Percentiles rank a stretch among this genome's conserved stretches.
phyloP scores from a whole-genome alignment of 2,329 filamentous ascomycete species.

The Monascus ruber region DNA sequence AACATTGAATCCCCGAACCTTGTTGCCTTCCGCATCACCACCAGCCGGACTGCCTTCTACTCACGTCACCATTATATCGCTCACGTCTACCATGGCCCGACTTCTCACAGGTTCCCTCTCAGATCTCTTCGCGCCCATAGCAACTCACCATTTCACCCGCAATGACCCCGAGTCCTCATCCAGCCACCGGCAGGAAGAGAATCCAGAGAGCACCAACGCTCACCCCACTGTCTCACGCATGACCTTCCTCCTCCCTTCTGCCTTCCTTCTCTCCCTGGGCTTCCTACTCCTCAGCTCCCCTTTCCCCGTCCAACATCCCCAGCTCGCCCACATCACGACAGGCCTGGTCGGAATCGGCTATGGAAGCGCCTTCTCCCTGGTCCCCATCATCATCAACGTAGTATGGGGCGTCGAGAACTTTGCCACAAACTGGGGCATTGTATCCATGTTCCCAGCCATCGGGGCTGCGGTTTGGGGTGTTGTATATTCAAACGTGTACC shows the following conservation, averaged over 20 bases:
- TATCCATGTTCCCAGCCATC: constrained; percentile 79
- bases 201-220: constrained; percentile 5
- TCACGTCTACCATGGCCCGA: constrained; percentile 81
- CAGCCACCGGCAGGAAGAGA: constrained; percentile 15
- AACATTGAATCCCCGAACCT: constrained; percentile 60
- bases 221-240: constrained; percentile 61
- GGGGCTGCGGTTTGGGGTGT: constrained; percentile 85
- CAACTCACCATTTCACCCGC: constrained; percentile 48
- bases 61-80: constrained; percentile 83
- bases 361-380: constrained; percentile 78
- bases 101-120: constrained; percentile 82
- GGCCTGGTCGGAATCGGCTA: constrained; percentile 81
- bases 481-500: constrained; percentile 55
- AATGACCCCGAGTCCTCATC: constrained; percentile 30
- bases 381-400: constrained; percentile 86
- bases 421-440: constrained; percentile 93
- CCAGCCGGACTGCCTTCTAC: constrained; percentile 58
- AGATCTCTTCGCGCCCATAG: constrained; percentile 67
- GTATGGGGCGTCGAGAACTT: constrained; percentile 99
- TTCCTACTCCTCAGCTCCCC: constrained; percentile 70
- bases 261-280: constrained; percentile 60
- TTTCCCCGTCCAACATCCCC: constrained; percentile 62
- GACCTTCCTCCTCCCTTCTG: constrained; percentile 65
- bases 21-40: constrained; percentile 33
- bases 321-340: constrained; percentile 77